Evolutionary conservation across 805 yeast species (phyloP).

Genomic region (Candida rishiriensis): DNA sequence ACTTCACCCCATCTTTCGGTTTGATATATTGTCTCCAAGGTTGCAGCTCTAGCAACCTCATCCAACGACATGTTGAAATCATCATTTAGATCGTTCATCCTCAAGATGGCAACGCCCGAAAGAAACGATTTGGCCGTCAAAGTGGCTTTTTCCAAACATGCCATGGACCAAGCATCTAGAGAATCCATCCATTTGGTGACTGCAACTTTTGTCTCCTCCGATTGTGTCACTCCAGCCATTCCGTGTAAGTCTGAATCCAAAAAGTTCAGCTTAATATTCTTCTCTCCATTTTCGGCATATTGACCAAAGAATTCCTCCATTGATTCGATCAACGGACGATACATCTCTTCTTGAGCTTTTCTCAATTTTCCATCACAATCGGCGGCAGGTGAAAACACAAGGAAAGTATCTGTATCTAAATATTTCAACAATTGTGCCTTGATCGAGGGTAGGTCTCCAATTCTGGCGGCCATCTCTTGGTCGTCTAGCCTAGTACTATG

Average conservation of each 20-base stretch:
- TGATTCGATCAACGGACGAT: slow-evolving; percentile 66
- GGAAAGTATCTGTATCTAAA: slow-evolving; percentile 89
- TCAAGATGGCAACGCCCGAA: slow-evolving; percentile 67
- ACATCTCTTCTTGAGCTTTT: slow-evolving; percentile 70
- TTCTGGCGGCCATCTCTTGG: slow-evolving; percentile 50
- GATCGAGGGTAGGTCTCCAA: slow-evolving; percentile 57
- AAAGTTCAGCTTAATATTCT: slow-evolving; percentile 39
- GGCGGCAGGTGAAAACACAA: slow-evolving; percentile 73
- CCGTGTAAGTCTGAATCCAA: slow-evolving; percentile 84
- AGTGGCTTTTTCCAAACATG: slow-evolving; percentile 88
- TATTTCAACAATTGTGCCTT: slow-evolving; percentile 66
- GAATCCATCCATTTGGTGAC: slow-evolving; percentile 61
- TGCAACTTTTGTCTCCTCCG: slow-evolving; percentile 50
- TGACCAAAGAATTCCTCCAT: slow-evolving; percentile 56
- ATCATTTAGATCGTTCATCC: slow-evolving; percentile 33
- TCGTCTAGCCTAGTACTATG: slow-evolving; percentile 35
- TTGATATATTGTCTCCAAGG: slow-evolving; percentile 79
- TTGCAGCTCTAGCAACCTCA: slow-evolving; percentile 71
- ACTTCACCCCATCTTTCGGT: slow-evolving; percentile 96
- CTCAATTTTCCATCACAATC: slow-evolving; percentile 86
- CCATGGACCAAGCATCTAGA: slow-evolving; percentile 71
- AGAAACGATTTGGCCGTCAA: slow-evolving; percentile 81
- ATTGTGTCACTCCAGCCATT: slow-evolving; percentile 74
- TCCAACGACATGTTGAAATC: slow-evolving; percentile 44
- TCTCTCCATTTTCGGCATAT: slow-evolving; percentile 28